phyloP scores from a whole-genome alignment of 2,329 filamentous ascomycete species.

The Stachybotrys elegans region DNA sequence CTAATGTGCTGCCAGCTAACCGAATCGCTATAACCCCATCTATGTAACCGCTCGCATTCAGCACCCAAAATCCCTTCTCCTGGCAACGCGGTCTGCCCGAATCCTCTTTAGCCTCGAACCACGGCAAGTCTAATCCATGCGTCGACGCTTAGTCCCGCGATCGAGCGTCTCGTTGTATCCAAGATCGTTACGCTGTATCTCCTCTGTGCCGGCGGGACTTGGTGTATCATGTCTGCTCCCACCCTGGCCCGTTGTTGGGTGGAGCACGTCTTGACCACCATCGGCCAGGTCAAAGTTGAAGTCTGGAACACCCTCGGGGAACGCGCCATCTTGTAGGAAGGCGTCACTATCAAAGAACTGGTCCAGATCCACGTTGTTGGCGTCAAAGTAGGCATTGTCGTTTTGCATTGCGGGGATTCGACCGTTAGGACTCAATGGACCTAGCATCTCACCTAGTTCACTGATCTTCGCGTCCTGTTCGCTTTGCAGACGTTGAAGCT shows the following conservation, averaged over 20 bases:
- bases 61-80: too few relatives aligned
- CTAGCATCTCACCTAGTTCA: constrained; percentile 67
- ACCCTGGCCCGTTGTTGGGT: constrained; percentile 11
- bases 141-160: constrained; percentile 31
- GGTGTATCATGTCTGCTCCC: constrained; percentile 31
- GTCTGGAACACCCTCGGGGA: constrained; percentile 38
- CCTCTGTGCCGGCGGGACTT: constrained; percentile 45
- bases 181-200: constrained; percentile 41
- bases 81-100: too few relatives aligned
- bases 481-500: constrained; percentile 71
- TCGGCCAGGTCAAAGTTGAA: constrained; percentile 45
- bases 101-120: too few relatives aligned
- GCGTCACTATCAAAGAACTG: constrained; percentile 44
- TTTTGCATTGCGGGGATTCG: constrained; percentile 66
- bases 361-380: constrained; percentile 40
- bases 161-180: constrained; percentile 17
- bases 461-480: constrained; percentile 75
- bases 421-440: constrained; percentile 75
- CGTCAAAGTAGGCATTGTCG: constrained; percentile 24
- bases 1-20: too few relatives aligned
- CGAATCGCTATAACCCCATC: too few relatives aligned
- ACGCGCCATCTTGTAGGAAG: constrained; percentile 31
- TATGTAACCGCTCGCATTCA: too few relatives aligned
- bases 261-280: constrained; percentile 6
- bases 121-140: constrained; percentile 20